These are phyloP conservation scores for Quercus lobata DNA, from an alignment of 331 rosid genomes.

Conservation along the genomic window DNA sequence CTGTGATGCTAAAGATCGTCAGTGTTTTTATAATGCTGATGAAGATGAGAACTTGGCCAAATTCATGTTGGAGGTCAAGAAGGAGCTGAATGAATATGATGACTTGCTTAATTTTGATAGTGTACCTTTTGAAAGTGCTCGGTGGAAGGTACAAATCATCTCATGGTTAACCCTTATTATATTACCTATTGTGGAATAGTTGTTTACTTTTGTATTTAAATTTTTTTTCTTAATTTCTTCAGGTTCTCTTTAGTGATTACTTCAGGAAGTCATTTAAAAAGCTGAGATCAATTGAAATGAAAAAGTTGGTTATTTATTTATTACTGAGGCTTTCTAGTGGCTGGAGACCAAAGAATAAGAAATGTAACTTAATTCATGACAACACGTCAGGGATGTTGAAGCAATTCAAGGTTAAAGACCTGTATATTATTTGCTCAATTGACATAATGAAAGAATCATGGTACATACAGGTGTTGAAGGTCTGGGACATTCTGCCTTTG, in stretches of 20 bases:
- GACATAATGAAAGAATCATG: constrained; percentile 36
- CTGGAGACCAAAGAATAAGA: constrained; percentile 56
- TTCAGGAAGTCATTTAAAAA: constrained; percentile 66
- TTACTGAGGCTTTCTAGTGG: constrained; percentile 54
- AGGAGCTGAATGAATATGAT: constrained; percentile 48
- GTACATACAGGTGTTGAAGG: constrained; percentile 46
- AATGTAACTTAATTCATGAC: constrained; percentile 17
- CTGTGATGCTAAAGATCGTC: constrained; percentile 49
- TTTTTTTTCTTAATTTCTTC: not conserved
- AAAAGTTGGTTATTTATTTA: constrained; percentile 38
- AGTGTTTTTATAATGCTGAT: constrained; percentile 57
- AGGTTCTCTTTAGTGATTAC: constrained; percentile 60
- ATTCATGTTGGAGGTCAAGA: constrained; percentile 48
- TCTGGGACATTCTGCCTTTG: constrained; percentile 56
- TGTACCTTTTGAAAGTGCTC: constrained; percentile 41
- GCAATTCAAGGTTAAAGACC: constrained; percentile 46
- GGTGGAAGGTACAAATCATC: constrained; percentile 50
- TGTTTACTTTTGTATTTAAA: not conserved
- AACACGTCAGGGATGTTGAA: constrained; percentile 42
- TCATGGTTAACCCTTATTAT: not conserved
- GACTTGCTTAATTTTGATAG: constrained; percentile 60
- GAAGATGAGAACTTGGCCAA: constrained; percentile 50
- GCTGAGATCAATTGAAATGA: constrained; percentile 20
- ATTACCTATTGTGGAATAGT: not conserved
- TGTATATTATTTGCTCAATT: constrained; percentile 42